These are phyloP conservation scores for Aspergillus sp. DNA, from an alignment of 2,329 filamentous ascomycete species.

Conservation along the genomic window DNA sequence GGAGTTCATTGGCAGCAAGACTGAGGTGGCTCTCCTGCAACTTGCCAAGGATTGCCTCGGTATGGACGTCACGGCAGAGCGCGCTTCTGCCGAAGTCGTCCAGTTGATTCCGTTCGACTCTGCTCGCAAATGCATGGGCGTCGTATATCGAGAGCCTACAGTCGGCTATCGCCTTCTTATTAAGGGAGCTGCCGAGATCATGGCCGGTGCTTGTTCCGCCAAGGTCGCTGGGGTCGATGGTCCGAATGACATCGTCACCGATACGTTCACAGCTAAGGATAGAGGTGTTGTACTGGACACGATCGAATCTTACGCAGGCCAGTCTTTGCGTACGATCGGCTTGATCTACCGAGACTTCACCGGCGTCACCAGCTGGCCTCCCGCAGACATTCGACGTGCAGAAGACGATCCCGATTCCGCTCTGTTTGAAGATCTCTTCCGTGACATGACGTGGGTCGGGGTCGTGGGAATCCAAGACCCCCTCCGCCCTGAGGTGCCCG, in stretches of 20 bases:
- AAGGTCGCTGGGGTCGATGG: conserved; percentile 31
- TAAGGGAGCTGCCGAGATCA: conserved; percentile 49
- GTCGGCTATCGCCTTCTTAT: conserved; percentile 45
- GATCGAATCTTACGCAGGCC: conserved; percentile 43
- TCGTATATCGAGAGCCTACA: conserved; percentile 40
- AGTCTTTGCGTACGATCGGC: conserved; percentile 72
- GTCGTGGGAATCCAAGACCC: conserved; percentile 75
- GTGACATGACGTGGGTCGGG: conserved; percentile 70
- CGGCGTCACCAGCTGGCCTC: conserved; percentile 67
- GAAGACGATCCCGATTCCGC: conserved; percentile 63
- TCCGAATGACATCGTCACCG: conserved; percentile 20
- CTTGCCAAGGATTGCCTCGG: conserved; percentile 65
- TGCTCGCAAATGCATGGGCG: conserved; percentile 64
- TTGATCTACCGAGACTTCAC: conserved; percentile 72
- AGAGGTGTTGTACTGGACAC: conserved; percentile 27
- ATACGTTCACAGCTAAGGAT: conserved; percentile 24
- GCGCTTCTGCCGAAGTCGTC: conserved; percentile 57
- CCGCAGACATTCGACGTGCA: conserved; percentile 51
- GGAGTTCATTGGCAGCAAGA: conserved; percentile 74
- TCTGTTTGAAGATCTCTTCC: conserved; percentile 66
- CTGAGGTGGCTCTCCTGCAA: conserved; percentile 70
- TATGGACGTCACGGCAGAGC: conserved; percentile 65
- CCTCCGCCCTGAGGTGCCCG: conserved; percentile 63
- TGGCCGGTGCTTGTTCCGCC: conserved; percentile 37
- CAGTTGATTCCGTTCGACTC: conserved; percentile 76